phyloP scores from a whole-genome alignment of 192 early-diverging fungal genomes.

The Cetraspora pellucida region DNA sequence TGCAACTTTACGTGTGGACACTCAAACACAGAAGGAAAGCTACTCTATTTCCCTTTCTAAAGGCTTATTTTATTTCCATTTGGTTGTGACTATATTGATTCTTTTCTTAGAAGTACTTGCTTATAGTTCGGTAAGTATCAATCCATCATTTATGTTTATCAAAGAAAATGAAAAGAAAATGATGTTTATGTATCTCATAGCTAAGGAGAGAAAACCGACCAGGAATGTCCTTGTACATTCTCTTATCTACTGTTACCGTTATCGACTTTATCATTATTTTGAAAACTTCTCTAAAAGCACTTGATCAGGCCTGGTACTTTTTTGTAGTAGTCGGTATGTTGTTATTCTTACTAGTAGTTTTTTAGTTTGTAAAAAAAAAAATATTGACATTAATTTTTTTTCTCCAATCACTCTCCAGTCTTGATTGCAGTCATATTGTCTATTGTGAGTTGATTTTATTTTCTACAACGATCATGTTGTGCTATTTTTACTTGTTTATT shows the following conservation, averaged over 20 bases:
- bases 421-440: not conserved
- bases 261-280: constrained; percentile 9
- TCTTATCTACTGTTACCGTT: not conserved
- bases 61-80: constrained; percentile 7
- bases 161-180: too few relatives aligned
- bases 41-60: not conserved
- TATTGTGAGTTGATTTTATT: not conserved
- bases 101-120: not conserved
- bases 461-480: too few relatives aligned
- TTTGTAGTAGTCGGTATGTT: not conserved
- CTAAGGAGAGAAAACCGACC: not conserved
- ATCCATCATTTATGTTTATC: not conserved
- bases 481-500: too few relatives aligned
- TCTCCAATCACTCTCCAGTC: not conserved
- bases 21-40: not conserved
- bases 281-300: not conserved
- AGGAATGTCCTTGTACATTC: not conserved
- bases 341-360: not conserved
- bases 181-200: constrained; percentile 8
- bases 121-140: not conserved
- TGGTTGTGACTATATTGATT: constrained; percentile 1
- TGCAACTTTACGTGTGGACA: constrained; percentile 44
- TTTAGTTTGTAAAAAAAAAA: not conserved
- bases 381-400: not conserved
- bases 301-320: not conserved